Percentiles rank a stretch among this genome's conserved stretches.
Evolutionary conservation across 768 basidiomycete genomes (phyloP).

Genomic region (Coprinopsis cinerea): DNA sequence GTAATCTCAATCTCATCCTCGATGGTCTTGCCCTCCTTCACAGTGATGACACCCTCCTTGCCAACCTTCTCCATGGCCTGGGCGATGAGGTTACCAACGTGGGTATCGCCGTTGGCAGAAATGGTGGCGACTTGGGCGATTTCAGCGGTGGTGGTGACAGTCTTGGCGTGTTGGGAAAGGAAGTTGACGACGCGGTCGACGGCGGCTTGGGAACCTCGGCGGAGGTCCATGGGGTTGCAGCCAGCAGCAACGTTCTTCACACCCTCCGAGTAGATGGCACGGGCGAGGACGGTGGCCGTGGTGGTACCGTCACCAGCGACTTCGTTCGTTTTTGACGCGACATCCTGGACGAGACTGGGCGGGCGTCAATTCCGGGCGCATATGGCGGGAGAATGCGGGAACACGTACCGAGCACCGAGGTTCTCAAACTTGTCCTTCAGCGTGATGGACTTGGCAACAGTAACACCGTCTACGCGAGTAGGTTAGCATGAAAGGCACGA

Average conservation of each 20-base stretch:
- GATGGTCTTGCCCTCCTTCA: conserved; percentile 97
- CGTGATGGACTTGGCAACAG: conserved; percentile 90
- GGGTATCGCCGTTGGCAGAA: conserved; percentile 73
- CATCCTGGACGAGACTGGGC: conserved; percentile 83
- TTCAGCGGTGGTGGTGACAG: conserved; percentile 94
- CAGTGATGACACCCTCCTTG: conserved; percentile 99
- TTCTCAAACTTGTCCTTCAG: conserved; percentile 99
- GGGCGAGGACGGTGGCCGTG: conserved; percentile 93
- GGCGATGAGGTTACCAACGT: conserved; percentile 92
- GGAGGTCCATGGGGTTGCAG: conserved; percentile 99
- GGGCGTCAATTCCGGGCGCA: too few species aligned
- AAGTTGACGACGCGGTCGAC: conserved; percentile 93
- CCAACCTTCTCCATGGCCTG: conserved; percentile 99
- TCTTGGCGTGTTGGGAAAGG: conserved; percentile 82
- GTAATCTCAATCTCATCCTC: conserved; percentile 99
- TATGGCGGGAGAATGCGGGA: not conserved
- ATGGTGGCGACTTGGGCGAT: conserved; percentile 99
- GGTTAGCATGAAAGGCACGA: too few species aligned
- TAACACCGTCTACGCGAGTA: conserved; percentile 86
- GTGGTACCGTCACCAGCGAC: conserved; percentile 97
- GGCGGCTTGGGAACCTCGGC: conserved; percentile 94
- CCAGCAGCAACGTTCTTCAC: conserved; percentile 99
- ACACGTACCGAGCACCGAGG: conserved; percentile 86
- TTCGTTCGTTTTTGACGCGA: conserved; percentile 96
- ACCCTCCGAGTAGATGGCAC: conserved; percentile 97